Conservation (phyloP, 768 basidiomycete species). For the Auricularia sp. region DNA sequence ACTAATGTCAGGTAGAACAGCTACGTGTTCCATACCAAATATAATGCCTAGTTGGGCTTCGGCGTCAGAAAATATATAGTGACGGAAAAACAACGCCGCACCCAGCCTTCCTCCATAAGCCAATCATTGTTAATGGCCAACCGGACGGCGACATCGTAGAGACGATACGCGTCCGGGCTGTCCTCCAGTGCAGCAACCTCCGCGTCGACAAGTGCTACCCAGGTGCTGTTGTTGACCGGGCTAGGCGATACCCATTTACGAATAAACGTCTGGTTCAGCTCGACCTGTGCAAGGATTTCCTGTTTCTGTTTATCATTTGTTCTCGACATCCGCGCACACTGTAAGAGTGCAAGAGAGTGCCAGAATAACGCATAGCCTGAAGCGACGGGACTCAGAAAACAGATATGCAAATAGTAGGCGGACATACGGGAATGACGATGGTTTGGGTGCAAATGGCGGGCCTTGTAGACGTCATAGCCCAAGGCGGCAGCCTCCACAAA, state of each 20-base stretch:
- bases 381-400: slow-evolving; percentile 3
- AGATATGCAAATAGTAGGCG: background rate
- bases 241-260: slow-evolving; percentile 60
- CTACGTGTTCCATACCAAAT: background rate
- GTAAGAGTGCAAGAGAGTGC: slow-evolving; percentile 57
- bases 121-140: slow-evolving; percentile 59
- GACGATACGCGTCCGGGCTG: slow-evolving; percentile 47
- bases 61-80: background rate
- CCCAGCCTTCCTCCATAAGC: slow-evolving; percentile 65
- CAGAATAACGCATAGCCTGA: slow-evolving; percentile 60
- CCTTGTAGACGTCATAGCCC: slow-evolving; percentile 53
- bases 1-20: background rate
- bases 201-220: slow-evolving; percentile 64
- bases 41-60: background rate
- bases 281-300: slow-evolving; percentile 46
- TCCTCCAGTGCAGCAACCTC: slow-evolving; percentile 53
- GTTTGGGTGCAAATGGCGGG: slow-evolving; percentile 55
- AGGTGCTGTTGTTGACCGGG: slow-evolving; percentile 57
- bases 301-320: slow-evolving; percentile 25
- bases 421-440: slow-evolving; percentile 20
- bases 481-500: slow-evolving; percentile 47
- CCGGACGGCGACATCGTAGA: slow-evolving; percentile 63
- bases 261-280: slow-evolving; percentile 51
- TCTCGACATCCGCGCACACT: slow-evolving; percentile 41
- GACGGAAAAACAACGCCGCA: background rate